These are phyloP conservation scores for Tolypocladium endophyticum DNA, from an alignment of 2,329 filamentous ascomycete genomes.

Conservation along the genomic window DNA sequence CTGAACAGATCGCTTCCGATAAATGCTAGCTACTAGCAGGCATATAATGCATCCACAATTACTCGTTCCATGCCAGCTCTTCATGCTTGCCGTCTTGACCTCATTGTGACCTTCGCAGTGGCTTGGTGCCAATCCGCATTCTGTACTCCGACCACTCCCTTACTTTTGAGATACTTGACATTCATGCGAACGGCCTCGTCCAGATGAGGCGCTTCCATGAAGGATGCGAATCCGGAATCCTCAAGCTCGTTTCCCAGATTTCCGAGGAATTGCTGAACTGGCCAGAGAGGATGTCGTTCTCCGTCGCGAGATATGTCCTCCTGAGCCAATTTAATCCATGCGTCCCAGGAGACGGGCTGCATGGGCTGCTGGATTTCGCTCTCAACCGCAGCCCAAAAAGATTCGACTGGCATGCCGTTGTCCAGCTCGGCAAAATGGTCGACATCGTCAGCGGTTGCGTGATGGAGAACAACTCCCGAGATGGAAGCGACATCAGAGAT, in stretches of 20 bases:
- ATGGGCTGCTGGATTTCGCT: background rate
- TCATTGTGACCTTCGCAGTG: background rate
- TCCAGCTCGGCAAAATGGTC: background rate
- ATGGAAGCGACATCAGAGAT: background rate
- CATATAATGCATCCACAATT: background rate
- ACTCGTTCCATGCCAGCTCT: background rate
- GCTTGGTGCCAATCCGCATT: background rate
- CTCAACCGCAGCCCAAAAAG: background rate
- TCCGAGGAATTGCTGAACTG: background rate
- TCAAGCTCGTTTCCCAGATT: background rate
- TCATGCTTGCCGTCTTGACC: background rate
- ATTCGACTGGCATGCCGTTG: background rate
- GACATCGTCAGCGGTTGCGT: background rate
- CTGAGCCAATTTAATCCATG: background rate
- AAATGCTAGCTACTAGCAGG: background rate
- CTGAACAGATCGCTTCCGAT: background rate
- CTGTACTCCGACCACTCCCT: background rate
- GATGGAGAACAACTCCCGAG: background rate
- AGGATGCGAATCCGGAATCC: no score
- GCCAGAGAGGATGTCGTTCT: background rate
- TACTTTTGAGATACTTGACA: background rate
- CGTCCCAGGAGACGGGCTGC: background rate
- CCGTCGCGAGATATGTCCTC: background rate
- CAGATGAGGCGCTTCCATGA: background rate
- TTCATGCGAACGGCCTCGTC: background rate